phyloP scores from a whole-genome alignment of 768 basidiomycete species.

The Suillus placidus region DNA sequence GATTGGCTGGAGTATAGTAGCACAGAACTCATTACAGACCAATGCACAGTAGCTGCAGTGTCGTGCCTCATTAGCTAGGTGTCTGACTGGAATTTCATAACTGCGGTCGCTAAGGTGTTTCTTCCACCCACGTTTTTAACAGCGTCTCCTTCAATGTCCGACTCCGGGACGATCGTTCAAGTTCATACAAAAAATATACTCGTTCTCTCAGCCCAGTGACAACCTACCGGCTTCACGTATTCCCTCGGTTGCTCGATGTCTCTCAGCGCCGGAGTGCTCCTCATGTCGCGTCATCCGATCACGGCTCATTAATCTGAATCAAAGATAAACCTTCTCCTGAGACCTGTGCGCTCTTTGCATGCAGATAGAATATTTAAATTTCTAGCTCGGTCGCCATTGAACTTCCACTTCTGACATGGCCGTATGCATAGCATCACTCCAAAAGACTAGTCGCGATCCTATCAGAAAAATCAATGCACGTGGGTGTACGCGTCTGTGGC shows the following conservation, averaged over 20 bases:
- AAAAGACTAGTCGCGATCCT: not conserved
- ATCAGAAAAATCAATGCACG: slow-evolving; percentile 6
- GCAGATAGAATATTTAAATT: not conserved
- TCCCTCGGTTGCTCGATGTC: not conserved
- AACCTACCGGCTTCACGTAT: not conserved
- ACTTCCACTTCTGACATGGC: not conserved
- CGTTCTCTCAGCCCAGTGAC: not conserved
- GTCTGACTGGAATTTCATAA: not conserved
- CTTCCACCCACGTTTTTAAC: not conserved
- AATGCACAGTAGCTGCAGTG: no score
- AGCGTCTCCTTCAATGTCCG: not conserved
- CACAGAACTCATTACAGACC: no score
- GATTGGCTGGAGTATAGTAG: no score
- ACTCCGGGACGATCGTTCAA: not conserved
- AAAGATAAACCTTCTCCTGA: not conserved
- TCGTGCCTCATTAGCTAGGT: not conserved
- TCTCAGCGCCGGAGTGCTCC: not conserved
- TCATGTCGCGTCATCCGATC: not conserved
- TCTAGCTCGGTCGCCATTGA: not conserved
- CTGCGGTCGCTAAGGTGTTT: not conserved
- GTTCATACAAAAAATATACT: no score
- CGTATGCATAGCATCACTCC: not conserved
- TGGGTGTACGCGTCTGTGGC: slow-evolving; percentile 7
- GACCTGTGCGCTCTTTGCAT: not conserved
- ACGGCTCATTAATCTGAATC: slow-evolving; percentile 1